Evolutionary conservation across 441 rosid species (phyloP), one percentile per base, ranked within the genome.

Genomic region (Pelargonium australe): DNA sequence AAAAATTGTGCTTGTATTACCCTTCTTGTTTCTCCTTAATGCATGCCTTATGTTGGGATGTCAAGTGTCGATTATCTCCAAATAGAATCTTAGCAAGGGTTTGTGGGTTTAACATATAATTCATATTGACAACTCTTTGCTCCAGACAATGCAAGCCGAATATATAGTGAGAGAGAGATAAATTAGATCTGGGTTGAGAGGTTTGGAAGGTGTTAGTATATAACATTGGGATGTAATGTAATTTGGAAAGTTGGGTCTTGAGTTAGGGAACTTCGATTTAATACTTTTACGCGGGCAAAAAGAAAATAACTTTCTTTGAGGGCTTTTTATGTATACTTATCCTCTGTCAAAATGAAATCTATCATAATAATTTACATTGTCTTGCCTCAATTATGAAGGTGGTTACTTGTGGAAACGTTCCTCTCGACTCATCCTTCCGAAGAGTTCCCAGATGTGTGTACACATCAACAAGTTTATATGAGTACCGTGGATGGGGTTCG

Each of bases 391-490:
- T 28, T 31, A 61, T 82, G 81, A 80, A 95, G 98, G 96, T 95
- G 71, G 97, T 95, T 67, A 95, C 99, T 66, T 95, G 99, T 73
- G 99, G 99, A 20, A 95, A 92, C 66, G 87, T 92, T 70, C 99
- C 98, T 25, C 98, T 95, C 9, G 98, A 95, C 76, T 92, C 99
- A 60, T 92, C 99, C 64, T 95, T 89, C 77, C 93, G 85, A 61
- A 92, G 89, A 75, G 88, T 95, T 73, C 98, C 99, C 25, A 85
- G 99, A 83, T 95, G 99, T 77, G 97, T 95, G 55, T 95, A 90
- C 77, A 90, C 97, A 55, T 90, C 97, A 12, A 92, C 99, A 53
- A 83, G 88, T 75, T 80, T 95, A 68, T 88, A 86, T 2, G 99
- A 95, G 85, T 95, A 95, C 72, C 90, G 98, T 55, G 95, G 95